Conservation (phyloP, 192 early-diverging fungal species). For the Entrophospora sp. region DNA sequence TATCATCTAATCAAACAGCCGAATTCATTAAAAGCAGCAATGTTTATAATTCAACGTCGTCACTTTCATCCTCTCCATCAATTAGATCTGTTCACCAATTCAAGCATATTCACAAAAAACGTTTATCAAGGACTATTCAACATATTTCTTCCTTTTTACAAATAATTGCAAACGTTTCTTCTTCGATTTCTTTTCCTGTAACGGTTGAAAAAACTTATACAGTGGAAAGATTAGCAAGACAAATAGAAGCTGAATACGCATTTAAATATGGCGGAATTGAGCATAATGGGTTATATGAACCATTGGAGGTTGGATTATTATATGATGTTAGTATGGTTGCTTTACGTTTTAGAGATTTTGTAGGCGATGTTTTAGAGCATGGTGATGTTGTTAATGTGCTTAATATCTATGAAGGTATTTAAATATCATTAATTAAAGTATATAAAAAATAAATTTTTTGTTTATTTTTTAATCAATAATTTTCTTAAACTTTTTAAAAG, state of each 20-base stretch:
- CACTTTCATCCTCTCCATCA: background rate
- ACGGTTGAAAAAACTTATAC: slow-evolving; percentile 46
- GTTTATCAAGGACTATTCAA: slow-evolving; percentile 16
- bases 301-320: slow-evolving; percentile 18
- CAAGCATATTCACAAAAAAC: slow-evolving; percentile 13
- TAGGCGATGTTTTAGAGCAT: slow-evolving; percentile 42
- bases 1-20: no score
- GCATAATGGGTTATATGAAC: slow-evolving; percentile 16
- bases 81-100: slow-evolving; percentile 7
- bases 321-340: slow-evolving; percentile 18
- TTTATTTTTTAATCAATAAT: background rate
- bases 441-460: background rate
- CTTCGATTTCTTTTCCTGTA: slow-evolving; percentile 33
- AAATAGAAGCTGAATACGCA: slow-evolving; percentile 65
- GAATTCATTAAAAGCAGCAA: background rate
- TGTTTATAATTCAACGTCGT: background rate
- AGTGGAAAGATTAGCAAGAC: slow-evolving; percentile 53
- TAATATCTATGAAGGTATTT: slow-evolving; percentile 36
- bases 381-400: slow-evolving; percentile 45
- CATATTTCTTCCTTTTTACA: slow-evolving; percentile 32
- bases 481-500: background rate
- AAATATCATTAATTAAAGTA: background rate
- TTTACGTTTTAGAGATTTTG: slow-evolving; percentile 41
- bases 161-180: slow-evolving; percentile 31
- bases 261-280: slow-evolving; percentile 26